Base-by-base conservation (phyloP, 495 filamentous ascomycete species). In the Annulohypoxylon maeteangense region DNA sequence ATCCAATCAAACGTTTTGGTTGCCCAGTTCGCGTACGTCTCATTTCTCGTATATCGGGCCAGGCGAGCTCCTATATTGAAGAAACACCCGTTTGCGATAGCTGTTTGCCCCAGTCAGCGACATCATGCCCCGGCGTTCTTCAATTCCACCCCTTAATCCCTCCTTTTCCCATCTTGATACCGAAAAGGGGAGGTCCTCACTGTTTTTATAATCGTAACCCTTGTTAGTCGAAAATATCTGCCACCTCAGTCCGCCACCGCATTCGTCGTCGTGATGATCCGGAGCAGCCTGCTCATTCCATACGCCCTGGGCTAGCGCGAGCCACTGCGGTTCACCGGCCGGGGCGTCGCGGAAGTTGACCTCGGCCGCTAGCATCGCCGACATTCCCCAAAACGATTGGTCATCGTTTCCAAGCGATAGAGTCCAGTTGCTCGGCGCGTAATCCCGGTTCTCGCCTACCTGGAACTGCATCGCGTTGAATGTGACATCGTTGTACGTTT, bases 121-220 rank as follows among this genome's bases (percentile, higher is more conserved):
- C n/a, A 53, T 23, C 42, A 45, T 47, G n/a, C 31, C 38, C 31
- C 4, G 0, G n/a, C 7, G 3, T 48, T 36, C 12, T 25, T 12
- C 22, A 8, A 25, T 53, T 7, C 29, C 36, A 32, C 27, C n/a
- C 62, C 12, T 32, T 31, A 11, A 10, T 59, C 11, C 18, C 34
- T 50, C 20, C 25, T 7, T 36, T 3, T 16, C 23, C 20, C 10
- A 20, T 45, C 16, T 3, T 3, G 16, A 1, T 16, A 5, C 12
- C 2, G n/a, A 12, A 42, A 14, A 12, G 27, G 47, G 44, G 20
- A 6, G 8, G 12, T 40, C 18, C 80, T 78, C 67, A 83, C 92
- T 89, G 78, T 97, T 97, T 82, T 97, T 97, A 83, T 97, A 97
- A 74, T 90, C 87, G 69, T 92, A 97, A 12, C 94, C 94, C 45